These are phyloP conservation scores for Diplosphaera chodatii DNA, from an alignment of 139 green algal genomes.

Conservation along the genomic window DNA sequence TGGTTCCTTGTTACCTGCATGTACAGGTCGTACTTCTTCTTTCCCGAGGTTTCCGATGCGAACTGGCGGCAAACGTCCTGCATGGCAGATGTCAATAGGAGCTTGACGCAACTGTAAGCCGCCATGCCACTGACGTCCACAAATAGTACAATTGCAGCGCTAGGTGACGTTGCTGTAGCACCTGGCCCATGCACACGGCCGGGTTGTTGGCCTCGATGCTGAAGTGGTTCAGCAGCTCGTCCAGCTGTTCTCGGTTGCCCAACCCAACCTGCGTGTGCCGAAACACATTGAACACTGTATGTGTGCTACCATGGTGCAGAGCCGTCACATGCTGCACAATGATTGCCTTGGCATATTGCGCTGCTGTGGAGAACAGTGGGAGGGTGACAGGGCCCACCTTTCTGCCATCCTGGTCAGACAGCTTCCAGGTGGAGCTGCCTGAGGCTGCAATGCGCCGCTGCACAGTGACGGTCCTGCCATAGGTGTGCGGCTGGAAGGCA, in stretches of 20 bases:
- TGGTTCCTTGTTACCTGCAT: conserved; percentile 10
- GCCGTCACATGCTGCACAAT: no score
- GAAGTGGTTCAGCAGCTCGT: conserved; percentile 25
- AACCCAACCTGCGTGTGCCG: background rate
- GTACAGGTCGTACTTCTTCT: conserved; percentile 18
- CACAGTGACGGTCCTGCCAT: conserved; percentile 46
- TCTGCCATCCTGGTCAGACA: conserved; percentile 10
- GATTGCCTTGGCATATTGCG: no score
- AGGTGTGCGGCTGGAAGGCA: conserved; percentile 41
- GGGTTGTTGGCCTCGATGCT: conserved; percentile 36
- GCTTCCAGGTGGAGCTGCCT: conserved; percentile 1
- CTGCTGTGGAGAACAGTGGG: background rate
- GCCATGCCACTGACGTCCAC: no score
- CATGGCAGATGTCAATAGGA: conserved; percentile 2
- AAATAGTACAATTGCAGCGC: no score
- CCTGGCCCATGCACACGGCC: conserved; percentile 36
- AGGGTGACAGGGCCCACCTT: conserved; percentile 6
- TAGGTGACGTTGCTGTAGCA: no score
- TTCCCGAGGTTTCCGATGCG: background rate
- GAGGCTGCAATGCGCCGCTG: conserved; percentile 31
- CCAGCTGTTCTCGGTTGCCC: conserved; percentile 11
- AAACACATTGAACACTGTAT: background rate
- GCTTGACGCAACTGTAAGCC: no score
- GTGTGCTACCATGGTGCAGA: no score
- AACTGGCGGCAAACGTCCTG: conserved; percentile 22